These are phyloP conservation scores for Venturia nashicola DNA, from an alignment of 2,329 filamentous ascomycete genomes.

Conservation along the genomic window DNA sequence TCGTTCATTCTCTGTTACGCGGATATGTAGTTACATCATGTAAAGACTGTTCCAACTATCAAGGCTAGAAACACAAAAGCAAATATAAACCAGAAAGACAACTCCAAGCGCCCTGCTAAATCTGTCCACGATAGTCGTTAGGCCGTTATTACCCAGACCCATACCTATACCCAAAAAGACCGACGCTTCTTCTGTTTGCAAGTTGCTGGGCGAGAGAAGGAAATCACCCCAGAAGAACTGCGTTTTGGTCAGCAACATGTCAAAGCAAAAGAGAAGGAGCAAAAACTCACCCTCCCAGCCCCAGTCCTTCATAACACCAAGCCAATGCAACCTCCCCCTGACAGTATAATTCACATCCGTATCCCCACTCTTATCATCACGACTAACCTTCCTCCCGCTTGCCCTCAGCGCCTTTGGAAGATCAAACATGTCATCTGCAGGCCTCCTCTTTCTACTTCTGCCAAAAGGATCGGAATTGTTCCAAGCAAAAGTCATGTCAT, in stretches of 20 bases:
- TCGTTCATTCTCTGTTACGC: background rate
- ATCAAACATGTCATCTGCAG: constrained; percentile 14
- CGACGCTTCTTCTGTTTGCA: background rate
- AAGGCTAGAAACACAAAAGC: background rate
- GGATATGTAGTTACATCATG: background rate
- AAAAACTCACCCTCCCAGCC: constrained; percentile 53
- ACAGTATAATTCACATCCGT: constrained; percentile 51
- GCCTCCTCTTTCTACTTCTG: constrained; percentile 7
- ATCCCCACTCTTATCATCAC: constrained; percentile 20
- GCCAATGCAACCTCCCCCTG: constrained; percentile 55
- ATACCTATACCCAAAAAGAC: background rate
- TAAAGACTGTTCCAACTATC: background rate
- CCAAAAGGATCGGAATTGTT: constrained; percentile 2
- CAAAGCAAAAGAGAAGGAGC: background rate
- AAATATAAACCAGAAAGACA: background rate
- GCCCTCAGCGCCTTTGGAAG: constrained; percentile 11
- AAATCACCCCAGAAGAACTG: constrained; percentile 29
- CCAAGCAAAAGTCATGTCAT: constrained; percentile 4
- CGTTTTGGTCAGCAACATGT: background rate
- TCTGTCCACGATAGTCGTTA: constrained; percentile 2
- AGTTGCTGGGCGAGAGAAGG: background rate
- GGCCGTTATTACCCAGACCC: background rate
- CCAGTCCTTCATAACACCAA: constrained; percentile 61
- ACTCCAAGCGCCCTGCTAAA: constrained; percentile 6
- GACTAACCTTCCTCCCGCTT: constrained; percentile 6